A percentile compares a stretch with the other conserved stretches of the same genome.
These are phyloP conservation scores for Lactarius trivialis DNA, from an alignment of 768 basidiomycete genomes.

Conservation along the genomic window DNA sequence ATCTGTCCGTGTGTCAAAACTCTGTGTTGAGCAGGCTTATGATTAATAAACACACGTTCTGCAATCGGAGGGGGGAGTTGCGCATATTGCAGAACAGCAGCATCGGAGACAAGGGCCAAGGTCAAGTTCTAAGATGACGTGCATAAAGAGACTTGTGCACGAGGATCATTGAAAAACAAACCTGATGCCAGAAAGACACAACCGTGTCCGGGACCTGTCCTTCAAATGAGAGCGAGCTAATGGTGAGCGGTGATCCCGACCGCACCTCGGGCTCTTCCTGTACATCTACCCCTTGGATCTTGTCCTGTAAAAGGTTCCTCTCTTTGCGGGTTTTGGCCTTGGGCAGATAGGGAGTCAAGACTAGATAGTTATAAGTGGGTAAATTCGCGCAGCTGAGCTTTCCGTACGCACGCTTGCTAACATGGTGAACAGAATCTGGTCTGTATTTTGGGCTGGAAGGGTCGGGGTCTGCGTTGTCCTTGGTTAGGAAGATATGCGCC, in stretches of 20 bases:
- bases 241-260: neutral
- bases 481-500: slow-evolving; percentile 75
- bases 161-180: slow-evolving; percentile 29
- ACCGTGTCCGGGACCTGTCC: slow-evolving; percentile 32
- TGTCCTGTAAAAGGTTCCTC: slow-evolving; percentile 63
- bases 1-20: slow-evolving; percentile 38
- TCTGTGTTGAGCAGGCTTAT: neutral
- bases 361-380: slow-evolving; percentile 34
- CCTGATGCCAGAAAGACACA: slow-evolving; percentile 79
- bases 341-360: slow-evolving; percentile 78
- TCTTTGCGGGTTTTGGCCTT: slow-evolving; percentile 69
- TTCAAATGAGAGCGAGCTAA: slow-evolving; percentile 3
- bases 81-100: slow-evolving; percentile 43
- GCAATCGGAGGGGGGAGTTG: slow-evolving; percentile 52
- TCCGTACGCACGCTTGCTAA: slow-evolving; percentile 59
- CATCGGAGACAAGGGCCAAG: slow-evolving; percentile 75
- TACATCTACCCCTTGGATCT: slow-evolving; percentile 34
- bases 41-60: slow-evolving; percentile 46
- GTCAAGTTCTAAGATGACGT: slow-evolving; percentile 65
- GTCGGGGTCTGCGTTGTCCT: slow-evolving; percentile 58
- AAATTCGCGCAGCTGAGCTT: slow-evolving; percentile 5
- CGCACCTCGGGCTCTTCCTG: slow-evolving; percentile 48
- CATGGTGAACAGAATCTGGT: slow-evolving; percentile 54
- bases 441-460: slow-evolving; percentile 50
- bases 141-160: slow-evolving; percentile 2